A percentile compares a stretch with the other conserved stretches of the same genome.
Evolutionary conservation across 1,284 basidiomycete species (phyloP).

Genomic region (Moesziomyces sp.): DNA sequence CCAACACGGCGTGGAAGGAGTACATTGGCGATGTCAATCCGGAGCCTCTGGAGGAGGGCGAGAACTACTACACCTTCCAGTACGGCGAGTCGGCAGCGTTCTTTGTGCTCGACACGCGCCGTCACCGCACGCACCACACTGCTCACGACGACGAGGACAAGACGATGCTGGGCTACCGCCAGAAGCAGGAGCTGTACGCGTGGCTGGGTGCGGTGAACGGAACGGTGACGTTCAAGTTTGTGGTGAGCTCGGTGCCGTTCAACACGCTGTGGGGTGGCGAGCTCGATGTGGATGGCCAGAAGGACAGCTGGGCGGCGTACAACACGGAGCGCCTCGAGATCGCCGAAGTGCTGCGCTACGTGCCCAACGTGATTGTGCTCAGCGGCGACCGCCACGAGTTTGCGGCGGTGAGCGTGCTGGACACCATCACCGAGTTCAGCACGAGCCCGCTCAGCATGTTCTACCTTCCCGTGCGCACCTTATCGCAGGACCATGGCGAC

Average conservation of each 20-base stretch:
- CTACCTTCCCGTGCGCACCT: constrained; percentile 65
- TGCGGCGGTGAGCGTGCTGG: constrained; percentile 71
- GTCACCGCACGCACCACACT: constrained; percentile 73
- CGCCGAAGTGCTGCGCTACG: constrained; percentile 69
- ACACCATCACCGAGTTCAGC: constrained; percentile 73
- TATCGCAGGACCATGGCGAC: constrained; percentile 67
- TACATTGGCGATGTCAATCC: constrained; percentile 79
- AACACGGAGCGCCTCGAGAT: constrained; percentile 72
- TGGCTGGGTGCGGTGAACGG: constrained; percentile 78
- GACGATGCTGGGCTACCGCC: constrained; percentile 80
- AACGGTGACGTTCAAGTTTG: constrained; percentile 83
- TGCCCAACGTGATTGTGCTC: constrained; percentile 78
- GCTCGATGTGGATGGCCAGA: constrained; percentile 72
- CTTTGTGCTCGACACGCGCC: constrained; percentile 82
- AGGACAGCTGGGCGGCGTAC: constrained; percentile 78
- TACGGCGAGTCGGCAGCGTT: constrained; percentile 71
- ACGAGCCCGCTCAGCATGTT: constrained; percentile 76
- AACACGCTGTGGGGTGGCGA: constrained; percentile 78
- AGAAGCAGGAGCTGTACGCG: constrained; percentile 75
- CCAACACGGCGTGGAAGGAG: constrained; percentile 75
- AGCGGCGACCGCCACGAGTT: constrained; percentile 80
- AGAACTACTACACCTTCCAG: constrained; percentile 73
- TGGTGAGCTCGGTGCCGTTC: constrained; percentile 81
- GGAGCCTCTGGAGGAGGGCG: constrained; percentile 71
- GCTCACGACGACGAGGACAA: constrained; percentile 69